A percentile compares a stretch with the other conserved stretches of the same genome.
These are phyloP conservation scores for Chlamydomonas eustigma DNA, from an alignment of 139 green algal genomes.

Conservation along the genomic window DNA sequence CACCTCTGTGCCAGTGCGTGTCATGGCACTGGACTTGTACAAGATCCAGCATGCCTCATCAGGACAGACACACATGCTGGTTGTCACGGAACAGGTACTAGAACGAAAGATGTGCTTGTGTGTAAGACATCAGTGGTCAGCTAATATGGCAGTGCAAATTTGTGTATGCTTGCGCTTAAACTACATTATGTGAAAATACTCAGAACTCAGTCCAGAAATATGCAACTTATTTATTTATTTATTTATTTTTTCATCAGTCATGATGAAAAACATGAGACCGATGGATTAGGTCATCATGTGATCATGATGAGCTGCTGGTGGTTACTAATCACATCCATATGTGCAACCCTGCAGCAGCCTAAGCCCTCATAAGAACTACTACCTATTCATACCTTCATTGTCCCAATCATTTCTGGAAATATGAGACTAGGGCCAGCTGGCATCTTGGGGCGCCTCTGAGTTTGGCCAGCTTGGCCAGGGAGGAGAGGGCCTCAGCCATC, in stretches of 20 bases:
- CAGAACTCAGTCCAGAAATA: not conserved
- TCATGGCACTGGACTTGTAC: conserved; percentile 5
- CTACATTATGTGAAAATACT: not conserved
- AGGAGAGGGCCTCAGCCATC: not conserved
- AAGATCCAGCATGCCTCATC: conserved; percentile 2
- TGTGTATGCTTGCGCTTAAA: not conserved
- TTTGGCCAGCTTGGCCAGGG: conserved; percentile 15
- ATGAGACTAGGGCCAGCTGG: conserved; percentile 13
- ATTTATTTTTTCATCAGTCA: not conserved
- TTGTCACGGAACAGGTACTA: conserved; percentile 3
- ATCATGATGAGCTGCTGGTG: not conserved
- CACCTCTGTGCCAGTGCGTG: not conserved
- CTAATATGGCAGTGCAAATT: not conserved
- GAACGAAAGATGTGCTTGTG: not conserved
- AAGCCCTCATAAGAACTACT: not conserved
- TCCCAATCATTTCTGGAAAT: not conserved
- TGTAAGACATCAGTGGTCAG: not conserved
- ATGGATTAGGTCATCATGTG: not conserved
- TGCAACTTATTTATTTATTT: not conserved
- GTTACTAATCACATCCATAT: not conserved
- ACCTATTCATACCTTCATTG: no score
- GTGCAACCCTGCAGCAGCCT: not conserved
- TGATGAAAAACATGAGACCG: not conserved
- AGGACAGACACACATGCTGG: conserved; percentile 5
- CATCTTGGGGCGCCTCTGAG: conserved; percentile 9